Conservation (phyloP, 495 filamentous ascomycete species). For the Parathielavia appendiculata region DNA sequence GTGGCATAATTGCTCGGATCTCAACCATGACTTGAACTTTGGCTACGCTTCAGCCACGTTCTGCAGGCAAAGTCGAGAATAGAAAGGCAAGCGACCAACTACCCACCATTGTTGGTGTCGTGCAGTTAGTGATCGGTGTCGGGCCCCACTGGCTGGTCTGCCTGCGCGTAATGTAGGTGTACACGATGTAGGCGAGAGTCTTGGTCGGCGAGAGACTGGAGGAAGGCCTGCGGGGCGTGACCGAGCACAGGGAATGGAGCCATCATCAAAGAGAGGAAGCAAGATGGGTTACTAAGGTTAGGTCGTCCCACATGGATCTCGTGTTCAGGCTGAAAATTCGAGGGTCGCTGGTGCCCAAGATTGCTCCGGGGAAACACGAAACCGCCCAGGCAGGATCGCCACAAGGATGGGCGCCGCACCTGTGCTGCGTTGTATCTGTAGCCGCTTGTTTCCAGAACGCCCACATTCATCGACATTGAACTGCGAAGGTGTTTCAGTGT, state of each 20-base stretch:
- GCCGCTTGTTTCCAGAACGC: constrained; percentile 4
- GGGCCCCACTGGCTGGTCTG: too few species aligned
- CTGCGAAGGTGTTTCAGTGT: not conserved
- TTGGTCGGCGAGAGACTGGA: constrained; percentile 12
- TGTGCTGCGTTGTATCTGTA: constrained; percentile 1
- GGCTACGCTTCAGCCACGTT: too few species aligned
- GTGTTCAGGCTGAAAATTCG: constrained; percentile 20
- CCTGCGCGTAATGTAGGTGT: too few species aligned
- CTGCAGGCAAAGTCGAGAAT: too few species aligned
- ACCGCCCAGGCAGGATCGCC: not conserved
- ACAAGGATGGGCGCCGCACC: not conserved
- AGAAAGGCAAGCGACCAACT: too few species aligned
- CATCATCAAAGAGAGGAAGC: constrained; percentile 11
- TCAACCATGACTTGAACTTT: not conserved
- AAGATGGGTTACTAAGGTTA: constrained; percentile 4
- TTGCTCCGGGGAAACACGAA: constrained; percentile 16
- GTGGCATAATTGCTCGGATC: not conserved
- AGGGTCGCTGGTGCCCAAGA: constrained; percentile 15
- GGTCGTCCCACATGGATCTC: constrained; percentile 14
- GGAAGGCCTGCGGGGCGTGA: constrained; percentile 10
- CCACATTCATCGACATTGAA: constrained; percentile 1
- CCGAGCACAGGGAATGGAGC: not conserved
- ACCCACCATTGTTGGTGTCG: not conserved
- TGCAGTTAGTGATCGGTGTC: not conserved
- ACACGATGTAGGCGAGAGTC: too few species aligned